Evolutionary conservation across 805 yeast genomes (phyloP), one percentile per base, ranked within the genome.

Genomic region (Lipomyces yamadae): DNA sequence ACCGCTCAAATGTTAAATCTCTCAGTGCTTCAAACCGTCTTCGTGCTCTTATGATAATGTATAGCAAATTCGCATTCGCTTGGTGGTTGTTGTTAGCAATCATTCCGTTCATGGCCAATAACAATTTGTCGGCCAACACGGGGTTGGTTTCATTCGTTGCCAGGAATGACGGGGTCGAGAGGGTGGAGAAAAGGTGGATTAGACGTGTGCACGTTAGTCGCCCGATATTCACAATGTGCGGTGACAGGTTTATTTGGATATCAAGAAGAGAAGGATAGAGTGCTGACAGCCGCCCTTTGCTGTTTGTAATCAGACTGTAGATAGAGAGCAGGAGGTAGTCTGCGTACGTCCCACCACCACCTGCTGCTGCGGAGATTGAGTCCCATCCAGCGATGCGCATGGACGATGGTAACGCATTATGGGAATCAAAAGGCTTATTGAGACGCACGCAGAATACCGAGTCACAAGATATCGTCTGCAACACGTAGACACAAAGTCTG

Each of bases 401-500:
- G 39, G 66, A 63, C 33, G 68, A 60, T n/a, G 77, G 77, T 5
- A 76, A 62, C 30, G 72, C 57, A 24, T 67, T 64, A 34, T 74
- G 76, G n/a, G 72, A 71, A 18, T 74, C 75, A 64, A 77, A 75
- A 13, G 68, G 56, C 52, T 68, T 67, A 48, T 68, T 64, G 32
- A 75, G 63, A 3, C 73, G 63, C 18, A 56, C 71, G 35, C 74
- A 68, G 57, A 73, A 73, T 11, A 62, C 70, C 8, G 70, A 64
- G 45, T 75, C 76, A 7, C 74, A 62, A 6, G 79, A 70, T 33
- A 78, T 61, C n/a, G 73, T 66, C 24, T 74, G 76, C 35, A 78
- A 63, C 34, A 75, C 71, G 65, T 76, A 78, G 10, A 74, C 69
- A 53, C 78, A 76, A n/a, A 77, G 61, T n/a, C 79, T 64, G 2